phyloP scores from a whole-genome alignment of 441 rosid genomes.

The Macaranga tanarius region DNA sequence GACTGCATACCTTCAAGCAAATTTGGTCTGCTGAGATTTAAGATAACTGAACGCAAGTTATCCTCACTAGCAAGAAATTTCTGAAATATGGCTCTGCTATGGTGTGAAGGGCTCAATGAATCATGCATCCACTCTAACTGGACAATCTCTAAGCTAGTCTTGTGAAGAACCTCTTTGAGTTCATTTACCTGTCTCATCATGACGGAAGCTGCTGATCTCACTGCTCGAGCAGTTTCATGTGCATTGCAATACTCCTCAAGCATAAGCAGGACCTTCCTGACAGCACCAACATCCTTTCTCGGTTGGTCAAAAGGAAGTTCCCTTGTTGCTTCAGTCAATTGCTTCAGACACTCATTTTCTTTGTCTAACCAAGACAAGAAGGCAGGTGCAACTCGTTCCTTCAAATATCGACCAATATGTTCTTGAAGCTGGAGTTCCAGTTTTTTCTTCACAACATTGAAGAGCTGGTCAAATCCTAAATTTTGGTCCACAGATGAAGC shows the following conservation, averaged over 20 bases:
- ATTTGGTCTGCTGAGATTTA: slow-evolving; percentile 66
- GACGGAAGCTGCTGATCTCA: slow-evolving; percentile 70
- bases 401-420: slow-evolving; percentile 62
- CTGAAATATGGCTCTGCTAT: slow-evolving; percentile 58
- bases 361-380: slow-evolving; percentile 66
- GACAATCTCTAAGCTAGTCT: slow-evolving; percentile 76
- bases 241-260: slow-evolving; percentile 93
- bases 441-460: slow-evolving; percentile 73
- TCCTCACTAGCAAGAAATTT: slow-evolving; percentile 58
- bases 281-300: slow-evolving; percentile 50
- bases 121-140: slow-evolving; percentile 98
- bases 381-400: slow-evolving; percentile 63
- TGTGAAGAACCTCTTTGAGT: slow-evolving; percentile 67
- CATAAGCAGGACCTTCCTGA: slow-evolving; percentile 68
- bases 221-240: slow-evolving; percentile 87
- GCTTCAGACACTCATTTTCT: slow-evolving; percentile 61
- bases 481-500: slow-evolving; percentile 74
- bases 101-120: slow-evolving; percentile 60
- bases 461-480: slow-evolving; percentile 92
- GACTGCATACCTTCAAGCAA: slow-evolving; percentile 75
- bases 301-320: slow-evolving; percentile 46
- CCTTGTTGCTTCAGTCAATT: slow-evolving; percentile 44
- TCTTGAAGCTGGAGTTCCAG: slow-evolving; percentile 79
- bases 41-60: slow-evolving; percentile 51
- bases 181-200: slow-evolving; percentile 83